Base-by-base conservation (phyloP, 495 filamentous ascomycete genomes). In the Pseudomonodictys pantanalensis region DNA sequence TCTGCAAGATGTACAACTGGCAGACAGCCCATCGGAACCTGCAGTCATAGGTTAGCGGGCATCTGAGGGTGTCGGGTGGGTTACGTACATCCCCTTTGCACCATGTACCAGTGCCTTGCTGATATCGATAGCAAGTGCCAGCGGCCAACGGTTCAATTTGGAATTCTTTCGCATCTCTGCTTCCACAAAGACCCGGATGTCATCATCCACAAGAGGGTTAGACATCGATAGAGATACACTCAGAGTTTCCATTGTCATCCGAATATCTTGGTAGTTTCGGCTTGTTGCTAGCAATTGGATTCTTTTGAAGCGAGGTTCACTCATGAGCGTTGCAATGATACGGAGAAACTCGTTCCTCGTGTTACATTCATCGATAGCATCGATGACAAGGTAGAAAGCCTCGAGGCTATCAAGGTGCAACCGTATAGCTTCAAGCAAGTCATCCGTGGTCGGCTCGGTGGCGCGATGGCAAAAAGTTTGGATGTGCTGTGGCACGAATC, bases 11-110 rank as follows among this genome's bases (percentile, higher is more conserved):
- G 4, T 44, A 3, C 15, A 56, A 4, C 24, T 56, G 52, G 18
- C 52, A 56, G 15, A 28, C 17, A 23, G 52, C 52, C 52, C 52
- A 56, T 23, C 52, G 25, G 35, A 56, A 56, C 52, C 52, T 56
- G 20, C 5, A 17, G 7, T 10, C 10, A n/a, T 43, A n/a, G 17
- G 26, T 24, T 10, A 15, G 9, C 24, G 7, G 11, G 28, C 3
- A 26, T 43, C 8, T 15, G 3, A 3, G 12, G 26, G 17, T 3
- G 17, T 9, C 17, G 33, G 18, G 18, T 23, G 30, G 30, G 10
- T 12, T 10, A 38, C 49, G 17, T 52, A 52, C 49, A 52, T 52
- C 12, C 49, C 49, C 5, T 52, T 5, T 3, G 49, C 49, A 2
- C 29, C 49, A 9, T 23, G 20, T 6, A 23, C 28, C 7, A 41